phyloP scores from a whole-genome alignment of 345 rosid genomes.

The Citropsis articulata region DNA sequence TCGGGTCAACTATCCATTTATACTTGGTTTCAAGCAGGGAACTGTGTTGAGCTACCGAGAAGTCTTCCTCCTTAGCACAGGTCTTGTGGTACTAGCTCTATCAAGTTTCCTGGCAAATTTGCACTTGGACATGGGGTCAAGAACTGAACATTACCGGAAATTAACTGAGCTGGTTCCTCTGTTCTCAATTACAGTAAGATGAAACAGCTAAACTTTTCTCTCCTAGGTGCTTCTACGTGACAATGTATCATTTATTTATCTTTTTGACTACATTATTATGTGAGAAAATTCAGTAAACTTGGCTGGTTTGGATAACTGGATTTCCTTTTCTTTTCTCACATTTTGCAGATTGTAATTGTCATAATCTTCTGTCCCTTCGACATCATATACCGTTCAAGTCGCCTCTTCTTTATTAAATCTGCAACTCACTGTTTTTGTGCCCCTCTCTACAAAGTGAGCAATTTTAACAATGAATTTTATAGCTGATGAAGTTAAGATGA shows the following conservation, averaged over 20 bases:
- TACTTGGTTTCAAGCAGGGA: conserved; percentile 72
- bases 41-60: conserved; percentile 60
- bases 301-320: neutral
- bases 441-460: conserved; percentile 40
- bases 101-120: conserved; percentile 54
- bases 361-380: conserved; percentile 54
- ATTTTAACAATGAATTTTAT: neutral
- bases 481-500: neutral
- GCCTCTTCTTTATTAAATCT: conserved; percentile 37
- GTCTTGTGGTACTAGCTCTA: conserved; percentile 57
- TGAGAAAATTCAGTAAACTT: neutral
- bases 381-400: conserved; percentile 45
- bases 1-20: conserved; percentile 65
- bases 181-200: conserved; percentile 49
- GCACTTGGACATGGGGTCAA: conserved; percentile 49
- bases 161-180: conserved; percentile 59
- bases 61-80: conserved; percentile 60
- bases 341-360: conserved; percentile 39
- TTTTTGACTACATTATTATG: neutral
- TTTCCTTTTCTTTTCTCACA: neutral
- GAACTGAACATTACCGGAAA: conserved; percentile 33
- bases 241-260: neutral
- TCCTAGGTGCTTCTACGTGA: neutral
- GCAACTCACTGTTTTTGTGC: conserved; percentile 37
- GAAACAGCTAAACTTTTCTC: conserved; percentile 1